These are phyloP conservation scores for Cryptococcus sp. DNA, from an alignment of 1,284 basidiomycete species.

Conservation along the genomic window DNA sequence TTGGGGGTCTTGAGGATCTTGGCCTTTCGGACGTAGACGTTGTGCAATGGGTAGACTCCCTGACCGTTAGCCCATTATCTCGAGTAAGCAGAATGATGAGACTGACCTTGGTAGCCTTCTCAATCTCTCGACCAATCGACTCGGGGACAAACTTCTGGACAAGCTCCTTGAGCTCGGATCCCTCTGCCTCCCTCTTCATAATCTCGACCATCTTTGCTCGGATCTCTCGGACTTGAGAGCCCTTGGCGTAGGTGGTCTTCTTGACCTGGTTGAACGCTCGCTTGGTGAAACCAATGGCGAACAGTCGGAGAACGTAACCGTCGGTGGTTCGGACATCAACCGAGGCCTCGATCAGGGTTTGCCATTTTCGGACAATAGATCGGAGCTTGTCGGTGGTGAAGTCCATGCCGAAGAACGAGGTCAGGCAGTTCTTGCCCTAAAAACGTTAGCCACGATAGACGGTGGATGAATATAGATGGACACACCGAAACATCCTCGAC, in stretches of 20 bases:
- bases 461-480: not conserved
- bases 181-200: slow-evolving; percentile 92
- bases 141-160: slow-evolving; percentile 99
- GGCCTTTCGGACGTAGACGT: slow-evolving; percentile 96
- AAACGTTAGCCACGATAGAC: not conserved
- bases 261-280: slow-evolving; percentile 92
- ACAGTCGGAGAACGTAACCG: slow-evolving; percentile 97
- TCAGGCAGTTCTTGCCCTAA: slow-evolving; percentile 98
- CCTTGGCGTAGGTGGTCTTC: slow-evolving; percentile 98
- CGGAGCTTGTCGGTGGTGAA: slow-evolving; percentile 99
- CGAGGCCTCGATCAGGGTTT: slow-evolving; percentile 96
- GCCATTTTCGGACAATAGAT: slow-evolving; percentile 99
- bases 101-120: slow-evolving; percentile 72
- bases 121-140: slow-evolving; percentile 98
- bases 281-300: slow-evolving; percentile 99
- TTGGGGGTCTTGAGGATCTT: slow-evolving; percentile 96
- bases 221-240: slow-evolving; percentile 93
- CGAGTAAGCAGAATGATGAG: not conserved
- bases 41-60: slow-evolving; percentile 96
- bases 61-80: slow-evolving; percentile 42
- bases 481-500: slow-evolving; percentile 74
- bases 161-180: slow-evolving; percentile 94
- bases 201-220: slow-evolving; percentile 99
- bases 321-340: slow-evolving; percentile 99
- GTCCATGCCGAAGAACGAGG: slow-evolving; percentile 99